Conservation (phyloP, 176 grass and related monocot genomes). For the Hordeum marinum region DNA sequence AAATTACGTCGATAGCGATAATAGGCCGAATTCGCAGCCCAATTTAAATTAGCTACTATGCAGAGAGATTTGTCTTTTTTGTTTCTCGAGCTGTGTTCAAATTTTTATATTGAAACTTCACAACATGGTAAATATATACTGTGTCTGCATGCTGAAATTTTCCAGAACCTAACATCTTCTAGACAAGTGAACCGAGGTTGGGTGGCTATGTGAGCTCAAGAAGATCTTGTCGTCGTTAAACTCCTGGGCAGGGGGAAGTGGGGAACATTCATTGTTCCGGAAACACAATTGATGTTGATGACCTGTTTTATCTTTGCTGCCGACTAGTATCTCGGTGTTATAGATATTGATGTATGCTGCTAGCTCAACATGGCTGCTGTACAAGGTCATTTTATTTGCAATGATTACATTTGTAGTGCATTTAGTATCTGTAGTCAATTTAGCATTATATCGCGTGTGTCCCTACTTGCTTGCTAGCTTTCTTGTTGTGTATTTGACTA, state of each 20-base stretch:
- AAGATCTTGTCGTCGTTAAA: neutral
- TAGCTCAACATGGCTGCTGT: neutral
- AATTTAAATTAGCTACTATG: neutral
- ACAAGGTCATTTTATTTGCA: slow-evolving; percentile 1
- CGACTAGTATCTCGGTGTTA: neutral
- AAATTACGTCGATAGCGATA: neutral
- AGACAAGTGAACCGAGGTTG: too few species aligned
- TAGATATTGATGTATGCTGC: neutral
- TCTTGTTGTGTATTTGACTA: slow-evolving; percentile 5
- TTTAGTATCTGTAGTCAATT: neutral
- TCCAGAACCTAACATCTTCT: too few species aligned
- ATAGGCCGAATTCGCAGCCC: neutral
- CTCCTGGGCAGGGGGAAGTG: neutral
- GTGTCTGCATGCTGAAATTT: too few species aligned
- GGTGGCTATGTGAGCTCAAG: neutral
- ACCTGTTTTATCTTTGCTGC: neutral
- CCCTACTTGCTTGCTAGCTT: neutral
- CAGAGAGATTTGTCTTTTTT: neutral
- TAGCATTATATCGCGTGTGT: neutral
- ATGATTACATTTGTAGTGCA: neutral
- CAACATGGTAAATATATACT: neutral
- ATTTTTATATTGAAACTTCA: neutral
- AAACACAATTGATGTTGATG: neutral
- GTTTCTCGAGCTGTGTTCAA: neutral
- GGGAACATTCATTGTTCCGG: neutral